Conservation (phyloP, 495 filamentous ascomycete species). For the Aspergillus heteromorphus region DNA sequence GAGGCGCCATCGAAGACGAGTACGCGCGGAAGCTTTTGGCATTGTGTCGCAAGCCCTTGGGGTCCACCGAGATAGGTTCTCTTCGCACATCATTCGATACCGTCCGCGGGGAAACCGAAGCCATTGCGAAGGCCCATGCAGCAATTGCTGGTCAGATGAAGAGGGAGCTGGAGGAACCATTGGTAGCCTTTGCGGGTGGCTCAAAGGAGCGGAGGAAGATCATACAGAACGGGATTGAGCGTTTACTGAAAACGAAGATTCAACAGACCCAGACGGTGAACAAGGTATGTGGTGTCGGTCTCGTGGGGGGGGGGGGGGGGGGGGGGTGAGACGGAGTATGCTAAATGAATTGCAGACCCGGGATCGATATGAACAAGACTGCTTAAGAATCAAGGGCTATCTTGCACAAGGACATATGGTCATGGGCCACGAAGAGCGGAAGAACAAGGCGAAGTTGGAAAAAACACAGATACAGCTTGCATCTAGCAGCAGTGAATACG, state of each 20-base stretch:
- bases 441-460: conserved; percentile 98
- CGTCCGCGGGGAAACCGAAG: conserved; percentile 85
- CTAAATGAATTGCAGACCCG: conserved; percentile 54
- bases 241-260: conserved; percentile 84
- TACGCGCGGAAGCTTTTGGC: conserved; percentile 88
- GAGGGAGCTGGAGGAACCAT: conserved; percentile 90
- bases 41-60: conserved; percentile 81
- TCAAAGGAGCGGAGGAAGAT: conserved; percentile 96
- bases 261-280: conserved; percentile 88
- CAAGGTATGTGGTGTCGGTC: too few species aligned
- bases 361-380: conserved; percentile 95
- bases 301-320: too few species aligned
- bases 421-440: conserved; percentile 98
- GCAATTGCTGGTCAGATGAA: conserved; percentile 91
- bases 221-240: conserved; percentile 87
- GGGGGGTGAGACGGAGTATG: background rate
- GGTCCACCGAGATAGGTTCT: conserved; percentile 81
- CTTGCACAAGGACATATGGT: conserved; percentile 99
- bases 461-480: conserved; percentile 96
- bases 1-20: conserved; percentile 93
- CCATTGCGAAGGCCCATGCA: conserved; percentile 89
- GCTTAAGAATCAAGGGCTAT: conserved; percentile 96
- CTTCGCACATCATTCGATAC: conserved; percentile 79
- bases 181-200: conserved; percentile 84
- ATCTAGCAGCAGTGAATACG: conserved; percentile 86